Evolutionary conservation across 306 rosid genomes (phyloP).

Genomic region (Sicyos edulis): DNA sequence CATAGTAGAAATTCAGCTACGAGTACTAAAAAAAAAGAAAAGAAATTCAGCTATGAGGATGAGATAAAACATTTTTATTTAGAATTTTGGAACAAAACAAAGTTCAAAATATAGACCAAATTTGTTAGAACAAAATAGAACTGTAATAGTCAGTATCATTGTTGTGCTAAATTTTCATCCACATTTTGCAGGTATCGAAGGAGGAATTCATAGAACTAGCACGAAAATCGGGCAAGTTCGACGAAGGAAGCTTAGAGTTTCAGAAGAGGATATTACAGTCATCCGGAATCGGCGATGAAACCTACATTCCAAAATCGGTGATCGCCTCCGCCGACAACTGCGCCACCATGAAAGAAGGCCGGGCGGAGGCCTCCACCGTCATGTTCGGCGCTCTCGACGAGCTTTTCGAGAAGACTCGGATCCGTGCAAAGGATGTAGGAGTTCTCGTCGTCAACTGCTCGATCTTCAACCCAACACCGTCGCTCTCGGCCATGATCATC

Average conservation of each 20-base stretch:
- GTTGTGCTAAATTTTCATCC: background rate
- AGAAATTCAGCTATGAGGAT: background rate
- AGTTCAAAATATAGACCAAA: background rate
- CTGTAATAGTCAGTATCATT: too few relatives aligned
- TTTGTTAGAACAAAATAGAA: background rate
- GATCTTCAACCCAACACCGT: slow-evolving; percentile 94
- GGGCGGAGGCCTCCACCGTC: slow-evolving; percentile 72
- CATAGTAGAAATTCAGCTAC: background rate
- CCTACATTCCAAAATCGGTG: slow-evolving; percentile 66
- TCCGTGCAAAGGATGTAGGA: slow-evolving; percentile 80
- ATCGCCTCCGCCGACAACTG: slow-evolving; percentile 43
- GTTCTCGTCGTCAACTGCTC: slow-evolving; percentile 86
- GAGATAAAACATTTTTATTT: background rate
- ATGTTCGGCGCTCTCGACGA: slow-evolving; percentile 95
- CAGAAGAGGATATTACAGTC: slow-evolving; percentile 60
- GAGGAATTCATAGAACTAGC: slow-evolving; percentile 67
- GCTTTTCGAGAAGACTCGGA: slow-evolving; percentile 68
- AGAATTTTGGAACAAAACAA: background rate
- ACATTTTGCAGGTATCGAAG: slow-evolving; percentile 47
- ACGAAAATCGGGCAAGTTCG: slow-evolving; percentile 71
- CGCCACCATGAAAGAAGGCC: slow-evolving; percentile 90
- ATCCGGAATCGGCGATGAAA: slow-evolving; percentile 86
- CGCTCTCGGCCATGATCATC: slow-evolving; percentile 89
- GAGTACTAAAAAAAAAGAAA: too few relatives aligned
- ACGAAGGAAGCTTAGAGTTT: slow-evolving; percentile 57